Base-by-base conservation (phyloP, 2,329 filamentous ascomycete genomes). In the Fusarium sp. region DNA sequence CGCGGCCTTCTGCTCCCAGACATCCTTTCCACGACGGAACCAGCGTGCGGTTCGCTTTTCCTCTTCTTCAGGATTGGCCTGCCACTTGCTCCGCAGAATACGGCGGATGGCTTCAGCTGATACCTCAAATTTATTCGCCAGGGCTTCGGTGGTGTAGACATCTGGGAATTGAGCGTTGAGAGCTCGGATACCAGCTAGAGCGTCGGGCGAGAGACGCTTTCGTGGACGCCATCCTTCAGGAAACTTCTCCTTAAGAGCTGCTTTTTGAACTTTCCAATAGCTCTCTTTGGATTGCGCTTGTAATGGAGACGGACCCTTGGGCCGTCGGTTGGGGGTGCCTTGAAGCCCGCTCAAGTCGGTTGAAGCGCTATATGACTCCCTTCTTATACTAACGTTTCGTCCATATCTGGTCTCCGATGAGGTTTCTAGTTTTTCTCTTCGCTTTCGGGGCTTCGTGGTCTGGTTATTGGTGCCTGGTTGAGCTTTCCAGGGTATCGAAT, bases 201-300 rank as follows among this genome's bases (percentile, higher is more conserved):
- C 93, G 78, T 98, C 95, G 0, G 96, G 96, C 1, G 96, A 98
- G 11, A 99, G 85, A 59, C 90, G 90, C 79, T 97, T 97, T 47
- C 87, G 86, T 29, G 96, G 95, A 27, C 85, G 85, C 94, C 95
- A 99, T 11, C 90, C 88, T 10, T 90, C 87, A 3, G 88, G 88
- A 68, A 97, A 96, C 75, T 98, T 99, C 63, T 87, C 79, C 72
- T 90, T 87, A 35, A 96, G 79, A 0, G 89, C 91, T 3, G 81
- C 81, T 76, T 97, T 97, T 69, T 97, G 91, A 15, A 87, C 77
- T 76, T 87, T 85, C 96, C 96, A 98, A 5, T 74, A 61, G 66
- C 89, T 85, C 6, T 73, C 77, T 58, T 79, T 66, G 18, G 65
- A 59, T 29, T 53, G 53, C 15, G 65, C 57, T 33, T 67, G 58